phyloP scores from a whole-genome alignment of 768 basidiomycete species.

The Tylopilus rubrobrunneus region DNA sequence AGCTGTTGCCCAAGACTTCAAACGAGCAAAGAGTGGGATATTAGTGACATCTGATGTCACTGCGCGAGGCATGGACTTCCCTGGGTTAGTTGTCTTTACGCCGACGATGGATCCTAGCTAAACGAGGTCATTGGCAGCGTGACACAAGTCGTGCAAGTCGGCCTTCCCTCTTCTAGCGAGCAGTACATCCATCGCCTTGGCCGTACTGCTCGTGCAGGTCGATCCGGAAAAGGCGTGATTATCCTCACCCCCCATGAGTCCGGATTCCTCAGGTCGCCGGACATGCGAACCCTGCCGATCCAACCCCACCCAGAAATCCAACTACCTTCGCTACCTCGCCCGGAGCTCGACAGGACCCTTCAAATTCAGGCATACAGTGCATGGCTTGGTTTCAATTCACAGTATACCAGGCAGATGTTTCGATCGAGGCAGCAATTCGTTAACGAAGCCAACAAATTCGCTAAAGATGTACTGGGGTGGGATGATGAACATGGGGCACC shows the following conservation, averaged over 20 bases:
- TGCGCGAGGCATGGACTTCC: constrained; percentile 67
- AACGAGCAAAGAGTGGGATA: constrained; percentile 39
- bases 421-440: constrained; percentile 42
- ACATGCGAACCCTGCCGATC: constrained; percentile 41
- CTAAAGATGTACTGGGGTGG: constrained; percentile 37
- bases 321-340: constrained; percentile 20
- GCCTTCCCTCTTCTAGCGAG: constrained; percentile 64
- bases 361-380: constrained; percentile 53
- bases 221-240: constrained; percentile 55
- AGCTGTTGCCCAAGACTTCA: constrained; percentile 49
- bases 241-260: constrained; percentile 50
- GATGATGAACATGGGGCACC: constrained; percentile 31
- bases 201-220: constrained; percentile 72
- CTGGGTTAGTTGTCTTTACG: constrained; percentile 36
- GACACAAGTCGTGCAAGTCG: constrained; percentile 57
- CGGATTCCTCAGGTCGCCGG: constrained; percentile 41
- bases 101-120: background rate
- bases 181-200: constrained; percentile 81
- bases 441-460: constrained; percentile 35
- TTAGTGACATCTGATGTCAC: constrained; percentile 55
- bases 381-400: constrained; percentile 57
- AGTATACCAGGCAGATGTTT: constrained; percentile 32
- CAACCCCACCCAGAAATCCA: constrained; percentile 27
- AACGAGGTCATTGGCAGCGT: constrained; percentile 35
- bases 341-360: constrained; percentile 32